These are phyloP conservation scores for Bisporella sp. DNA, from an alignment of 2,329 filamentous ascomycete species.

Conservation along the genomic window DNA sequence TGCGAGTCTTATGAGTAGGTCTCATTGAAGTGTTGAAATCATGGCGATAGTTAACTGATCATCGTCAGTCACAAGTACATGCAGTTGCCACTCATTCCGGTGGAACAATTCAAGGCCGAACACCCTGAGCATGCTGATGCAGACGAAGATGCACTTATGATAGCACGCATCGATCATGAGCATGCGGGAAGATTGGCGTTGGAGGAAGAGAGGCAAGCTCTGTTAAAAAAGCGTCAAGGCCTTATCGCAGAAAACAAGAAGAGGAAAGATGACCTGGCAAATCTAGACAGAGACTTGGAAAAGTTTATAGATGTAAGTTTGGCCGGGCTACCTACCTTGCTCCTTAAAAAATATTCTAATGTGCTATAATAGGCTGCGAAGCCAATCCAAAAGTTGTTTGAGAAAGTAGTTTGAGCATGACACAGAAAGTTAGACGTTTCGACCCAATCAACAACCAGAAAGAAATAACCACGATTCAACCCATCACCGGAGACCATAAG, in stretches of 20 bases:
- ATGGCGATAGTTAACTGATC: neutral
- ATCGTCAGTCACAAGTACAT: constrained; percentile 71
- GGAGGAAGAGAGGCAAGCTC: constrained; percentile 74
- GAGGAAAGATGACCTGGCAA: constrained; percentile 86
- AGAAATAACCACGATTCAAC: neutral
- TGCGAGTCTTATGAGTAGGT: constrained; percentile 89
- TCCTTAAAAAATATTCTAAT: constrained; percentile 1
- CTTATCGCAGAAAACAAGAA: constrained; percentile 77
- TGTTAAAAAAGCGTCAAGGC: constrained; percentile 65
- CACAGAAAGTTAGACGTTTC: neutral
- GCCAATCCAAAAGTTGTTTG: constrained; percentile 80
- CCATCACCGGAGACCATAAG: neutral
- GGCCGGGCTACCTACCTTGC: neutral
- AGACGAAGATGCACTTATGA: constrained; percentile 77
- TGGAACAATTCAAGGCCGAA: constrained; percentile 70
- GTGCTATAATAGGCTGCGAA: constrained; percentile 60
- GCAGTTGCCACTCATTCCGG: constrained; percentile 75
- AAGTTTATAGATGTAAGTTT: constrained; percentile 78
- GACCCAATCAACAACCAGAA: too few relatives aligned
- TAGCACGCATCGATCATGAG: constrained; percentile 87
- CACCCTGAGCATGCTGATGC: constrained; percentile 68
- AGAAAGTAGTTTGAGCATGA: constrained; percentile 48
- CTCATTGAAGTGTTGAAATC: too few relatives aligned
- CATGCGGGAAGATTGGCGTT: constrained; percentile 74
- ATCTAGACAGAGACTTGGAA: constrained; percentile 85